Evolutionary conservation across 1,284 basidiomycete genomes (phyloP).

Genomic region (Paramarasmius palmivorus): DNA sequence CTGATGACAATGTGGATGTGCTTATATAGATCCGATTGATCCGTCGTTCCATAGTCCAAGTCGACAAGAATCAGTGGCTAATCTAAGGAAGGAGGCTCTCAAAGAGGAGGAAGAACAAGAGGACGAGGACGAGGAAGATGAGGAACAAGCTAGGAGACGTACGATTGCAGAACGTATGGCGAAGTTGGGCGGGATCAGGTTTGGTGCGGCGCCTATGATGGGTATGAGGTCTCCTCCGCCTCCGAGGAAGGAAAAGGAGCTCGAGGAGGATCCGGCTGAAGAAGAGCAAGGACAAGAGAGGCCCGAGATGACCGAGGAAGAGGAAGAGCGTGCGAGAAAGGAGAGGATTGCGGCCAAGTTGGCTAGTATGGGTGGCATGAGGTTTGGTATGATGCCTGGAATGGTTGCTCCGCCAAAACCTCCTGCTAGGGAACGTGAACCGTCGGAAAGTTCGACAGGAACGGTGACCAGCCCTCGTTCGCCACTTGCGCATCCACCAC

Average conservation of each 20-base stretch:
- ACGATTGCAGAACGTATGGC: slow-evolving; percentile 82
- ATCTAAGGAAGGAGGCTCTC: slow-evolving; percentile 17
- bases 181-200: slow-evolving; percentile 69
- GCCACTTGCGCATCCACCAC: slow-evolving; percentile 11
- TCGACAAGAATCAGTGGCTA: slow-evolving; percentile 32
- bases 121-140: slow-evolving; percentile 40
- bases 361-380: slow-evolving; percentile 74
- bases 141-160: slow-evolving; percentile 48
- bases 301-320: slow-evolving; percentile 46
- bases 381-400: slow-evolving; percentile 71
- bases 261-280: slow-evolving; percentile 24
- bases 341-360: slow-evolving; percentile 69
- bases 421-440: slow-evolving; percentile 6
- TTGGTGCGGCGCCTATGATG: slow-evolving; percentile 57
- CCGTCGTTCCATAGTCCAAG: slow-evolving; percentile 57
- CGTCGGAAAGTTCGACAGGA: neutral
- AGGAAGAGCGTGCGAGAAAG: slow-evolving; percentile 67
- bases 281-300: slow-evolving; percentile 24
- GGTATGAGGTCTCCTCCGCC: slow-evolving; percentile 33
- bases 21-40: slow-evolving; percentile 61
- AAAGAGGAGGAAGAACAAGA: slow-evolving; percentile 13
- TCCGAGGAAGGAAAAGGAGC: slow-evolving; percentile 34
- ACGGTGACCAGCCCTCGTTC: slow-evolving; percentile 1
- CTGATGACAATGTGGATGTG: slow-evolving; percentile 14
- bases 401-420: slow-evolving; percentile 23